Conservation (phyloP, 1,139 yeast genomes). For the Ogataea hybrid region DNA sequence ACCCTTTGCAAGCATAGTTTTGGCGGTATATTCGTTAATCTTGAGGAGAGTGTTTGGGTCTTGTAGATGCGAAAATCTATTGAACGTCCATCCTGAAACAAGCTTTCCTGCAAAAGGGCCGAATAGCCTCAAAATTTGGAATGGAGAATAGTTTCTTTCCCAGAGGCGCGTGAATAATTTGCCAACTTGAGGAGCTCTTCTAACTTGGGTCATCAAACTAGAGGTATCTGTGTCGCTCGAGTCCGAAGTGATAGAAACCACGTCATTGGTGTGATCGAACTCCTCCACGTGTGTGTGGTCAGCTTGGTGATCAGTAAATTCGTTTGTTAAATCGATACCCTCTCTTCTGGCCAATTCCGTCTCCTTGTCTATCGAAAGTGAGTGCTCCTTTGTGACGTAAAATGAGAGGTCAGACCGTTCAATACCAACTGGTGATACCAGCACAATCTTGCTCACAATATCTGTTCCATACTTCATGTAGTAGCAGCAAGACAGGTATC, state of each 20-base stretch:
- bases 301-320: constrained; percentile 19
- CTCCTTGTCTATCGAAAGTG: constrained; percentile 12
- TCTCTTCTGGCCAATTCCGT: constrained; percentile 19
- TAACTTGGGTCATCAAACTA: constrained; percentile 15
- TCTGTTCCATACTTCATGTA: constrained; percentile 68
- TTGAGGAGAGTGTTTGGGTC: constrained; percentile 40
- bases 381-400: constrained; percentile 40
- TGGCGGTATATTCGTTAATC: constrained; percentile 41
- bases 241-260: constrained; percentile 12
- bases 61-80: constrained; percentile 43
- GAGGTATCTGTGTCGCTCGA: neutral
- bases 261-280: constrained; percentile 7
- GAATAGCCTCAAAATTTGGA: constrained; percentile 40
- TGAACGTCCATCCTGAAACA: constrained; percentile 44
- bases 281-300: neutral
- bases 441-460: constrained; percentile 63
- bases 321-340: constrained; percentile 27
- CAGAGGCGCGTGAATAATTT: constrained; percentile 39
- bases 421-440: constrained; percentile 90
- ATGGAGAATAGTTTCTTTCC: constrained; percentile 42
- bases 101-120: constrained; percentile 50
- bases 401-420: constrained; percentile 51
- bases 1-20: constrained; percentile 42
- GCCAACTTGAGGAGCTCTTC: constrained; percentile 43
- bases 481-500: constrained; percentile 78